Percentiles rank a stretch among this genome's conserved stretches.
phyloP scores from a whole-genome alignment of 495 filamentous ascomycete genomes.

The Aspergillus sclerotioniger region DNA sequence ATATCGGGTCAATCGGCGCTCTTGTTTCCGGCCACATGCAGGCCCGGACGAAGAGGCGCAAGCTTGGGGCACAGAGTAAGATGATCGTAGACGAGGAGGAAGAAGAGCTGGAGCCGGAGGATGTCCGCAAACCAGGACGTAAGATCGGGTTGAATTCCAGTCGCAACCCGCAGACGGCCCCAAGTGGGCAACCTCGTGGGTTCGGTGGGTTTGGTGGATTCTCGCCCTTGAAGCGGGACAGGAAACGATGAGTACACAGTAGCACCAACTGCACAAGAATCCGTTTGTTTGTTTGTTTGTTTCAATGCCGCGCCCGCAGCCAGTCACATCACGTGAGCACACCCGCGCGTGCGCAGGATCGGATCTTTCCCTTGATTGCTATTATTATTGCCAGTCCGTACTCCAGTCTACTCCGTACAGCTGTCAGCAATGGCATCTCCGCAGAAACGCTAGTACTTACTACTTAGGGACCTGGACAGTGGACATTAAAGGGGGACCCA shows the following conservation, averaged over 20 bases:
- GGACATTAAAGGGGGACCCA: too few species aligned
- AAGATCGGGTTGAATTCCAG: constrained; percentile 28
- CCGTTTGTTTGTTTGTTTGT: too few species aligned
- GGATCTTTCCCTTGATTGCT: too few species aligned
- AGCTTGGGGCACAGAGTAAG: constrained; percentile 62
- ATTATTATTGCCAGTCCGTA: too few species aligned
- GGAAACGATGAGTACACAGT: constrained; percentile 46
- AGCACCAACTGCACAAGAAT: too few species aligned
- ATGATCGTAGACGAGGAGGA: constrained; percentile 79
- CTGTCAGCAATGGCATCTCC: constrained; percentile 6
- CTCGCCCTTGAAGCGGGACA: constrained; percentile 80
- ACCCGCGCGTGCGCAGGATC: too few species aligned
- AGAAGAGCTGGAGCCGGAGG: constrained; percentile 39
- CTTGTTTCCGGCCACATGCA: constrained; percentile 35
- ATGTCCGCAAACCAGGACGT: constrained; percentile 31
- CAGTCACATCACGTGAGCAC: too few species aligned
- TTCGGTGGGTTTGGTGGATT: constrained; percentile 53
- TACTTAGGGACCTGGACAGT: too few species aligned
- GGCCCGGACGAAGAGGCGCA: constrained; percentile 71
- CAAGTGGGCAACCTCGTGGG: constrained; percentile 17
- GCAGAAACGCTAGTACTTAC: neutral
- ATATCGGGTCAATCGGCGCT: neutral
- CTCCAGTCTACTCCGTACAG: too few species aligned
- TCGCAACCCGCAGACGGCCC: constrained; percentile 18
- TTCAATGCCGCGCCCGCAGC: too few species aligned